Evolutionary conservation across 139 green algal genomes (phyloP), one percentile per base, ranked within the genome.

Genomic region (Micractinium sp.): DNA sequence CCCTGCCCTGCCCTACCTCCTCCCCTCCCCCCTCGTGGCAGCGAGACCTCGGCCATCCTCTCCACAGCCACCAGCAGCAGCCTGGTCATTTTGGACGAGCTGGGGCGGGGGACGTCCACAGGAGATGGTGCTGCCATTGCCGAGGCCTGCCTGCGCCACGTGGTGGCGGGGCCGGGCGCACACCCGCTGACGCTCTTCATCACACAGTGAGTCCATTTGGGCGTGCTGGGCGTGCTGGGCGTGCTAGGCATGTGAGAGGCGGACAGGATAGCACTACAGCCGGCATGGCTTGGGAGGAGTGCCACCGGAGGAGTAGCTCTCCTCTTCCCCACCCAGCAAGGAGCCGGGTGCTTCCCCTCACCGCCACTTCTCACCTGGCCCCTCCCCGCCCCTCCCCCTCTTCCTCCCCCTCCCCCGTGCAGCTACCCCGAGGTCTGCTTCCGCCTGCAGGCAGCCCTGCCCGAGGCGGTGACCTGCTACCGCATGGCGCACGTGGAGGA

Each of bases 31-130:
- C n/a, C n/a, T n/a, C n/a, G n/a, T n/a, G 35, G 75, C 83, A 98
- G 93, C 2, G 97, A 99, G 79, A 92, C 95, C 5, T 93, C 93
- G 18, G n/a, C 47, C 56, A 96, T 98, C 75, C 92, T 99, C 39
- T 56, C 73, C 0, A 35, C 82, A 0, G 94, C 96, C n/a, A 98
- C 95, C 2, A 47, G 63, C 13, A 18, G 79, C 61, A 94, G 89
- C 23, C 89, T 97, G 77, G 93, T 96, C 36, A 92, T 97, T 41
- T 60, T 97, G 33, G 95, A 97, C 74, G 95, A 97, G 92, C 93
- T 97, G 63, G 87, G 87, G 47, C 53, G 87, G 36, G 87, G 90
- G 38, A 91, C 89, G 19, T 66, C 31, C 82, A 93, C 90, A 1
- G 33, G 71, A 0, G 82, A 90, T 39, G 87, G 91, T 25, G 66